phyloP scores from a whole-genome alignment of 2,329 filamentous ascomycete species.

The Myriosclerotinia curreyana region DNA sequence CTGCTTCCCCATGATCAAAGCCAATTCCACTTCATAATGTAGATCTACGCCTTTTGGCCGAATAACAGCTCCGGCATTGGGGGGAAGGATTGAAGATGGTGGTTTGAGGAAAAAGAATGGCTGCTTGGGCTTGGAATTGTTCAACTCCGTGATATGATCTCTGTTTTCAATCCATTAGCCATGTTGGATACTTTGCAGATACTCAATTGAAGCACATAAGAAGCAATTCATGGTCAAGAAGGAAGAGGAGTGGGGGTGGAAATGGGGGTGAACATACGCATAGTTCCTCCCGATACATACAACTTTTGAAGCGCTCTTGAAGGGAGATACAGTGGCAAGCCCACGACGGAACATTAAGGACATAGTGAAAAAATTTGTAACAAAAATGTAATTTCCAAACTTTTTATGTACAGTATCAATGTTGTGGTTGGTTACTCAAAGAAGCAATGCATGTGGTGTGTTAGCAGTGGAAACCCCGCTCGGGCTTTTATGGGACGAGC shows the following conservation, averaged over 20 bases:
- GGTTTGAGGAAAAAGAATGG: constrained; percentile 99
- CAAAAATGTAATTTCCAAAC: neutral
- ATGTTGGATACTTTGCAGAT: neutral
- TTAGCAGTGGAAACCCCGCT: constrained; percentile 10
- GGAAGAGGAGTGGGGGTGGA: constrained; percentile 20
- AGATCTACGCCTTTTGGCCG: constrained; percentile 78
- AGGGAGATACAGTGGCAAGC: constrained; percentile 42
- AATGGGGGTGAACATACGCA: constrained; percentile 58
- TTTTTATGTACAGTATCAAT: constrained; percentile 3
- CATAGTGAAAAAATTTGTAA: constrained; percentile 28
- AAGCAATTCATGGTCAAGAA: constrained; percentile 6
- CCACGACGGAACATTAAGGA: constrained; percentile 37
- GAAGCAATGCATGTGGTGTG: neutral
- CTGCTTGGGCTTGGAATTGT: constrained; percentile 82
- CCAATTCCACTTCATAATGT: constrained; percentile 95
- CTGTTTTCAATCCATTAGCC: constrained; percentile 44
- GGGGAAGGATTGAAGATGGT: constrained; percentile 77
- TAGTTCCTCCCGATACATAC: constrained; percentile 97
- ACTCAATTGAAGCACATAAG: constrained; percentile 15
- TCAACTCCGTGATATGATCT: constrained; percentile 91
- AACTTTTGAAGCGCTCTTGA: constrained; percentile 51
- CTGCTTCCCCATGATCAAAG: constrained; percentile 79
- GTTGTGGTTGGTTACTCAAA: neutral
- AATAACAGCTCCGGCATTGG: constrained; percentile 74
- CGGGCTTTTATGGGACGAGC: neutral